Base-by-base conservation (phyloP, 805 yeast genomes). In the Sungouiozyma intestinalis region DNA sequence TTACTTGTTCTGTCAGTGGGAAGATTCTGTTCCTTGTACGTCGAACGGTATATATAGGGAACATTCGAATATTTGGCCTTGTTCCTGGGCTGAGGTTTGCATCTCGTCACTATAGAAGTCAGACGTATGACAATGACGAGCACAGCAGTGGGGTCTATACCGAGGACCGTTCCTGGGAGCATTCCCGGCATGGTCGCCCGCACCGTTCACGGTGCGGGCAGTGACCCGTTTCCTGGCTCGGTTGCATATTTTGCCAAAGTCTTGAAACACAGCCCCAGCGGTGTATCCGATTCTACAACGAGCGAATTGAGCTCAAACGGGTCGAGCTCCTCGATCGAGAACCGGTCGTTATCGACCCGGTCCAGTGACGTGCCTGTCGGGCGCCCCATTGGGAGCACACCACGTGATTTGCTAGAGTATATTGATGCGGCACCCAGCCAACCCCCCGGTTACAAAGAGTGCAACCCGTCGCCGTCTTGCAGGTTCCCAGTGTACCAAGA, bases 401-500 rank as follows among this genome's bases (percentile, higher is more conserved):
- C 29, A 7, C 29, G 11, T 14, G 43, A 62, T 21, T 42, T 57
- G 9, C 44, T 60, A 36, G 53, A 54, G 40, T 60, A 53, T 50
- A 45, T 67, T 7, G 62, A 71, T 41, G 71, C 73, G 0, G 21
- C 34, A 2, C 74, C 76, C 1, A 63, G 51, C 1, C 33, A 32
- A 7, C 62, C 66, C 7, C 68, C 68, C 4, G 40, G 48, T 6
- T 64, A 63, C 38, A 38, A 44, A 7, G 32, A 45, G 8, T 44
- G 46, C 4, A 61, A 59, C 40, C 58, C 63, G 1, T 50, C 50
- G 6, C 48, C 53, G 31, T 47, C 45, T 17, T 39, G 57, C 1
- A 42, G 52, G 9, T 66, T 51, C 41, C 72, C 73, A 0, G 48
- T 67, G 3, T 67, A 52, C 40, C 71, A 67, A 27, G 85, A 85